Evolutionary conservation across 164 flowering plant species (phyloP).

Genomic region (Dillenia suffruticosa): DNA sequence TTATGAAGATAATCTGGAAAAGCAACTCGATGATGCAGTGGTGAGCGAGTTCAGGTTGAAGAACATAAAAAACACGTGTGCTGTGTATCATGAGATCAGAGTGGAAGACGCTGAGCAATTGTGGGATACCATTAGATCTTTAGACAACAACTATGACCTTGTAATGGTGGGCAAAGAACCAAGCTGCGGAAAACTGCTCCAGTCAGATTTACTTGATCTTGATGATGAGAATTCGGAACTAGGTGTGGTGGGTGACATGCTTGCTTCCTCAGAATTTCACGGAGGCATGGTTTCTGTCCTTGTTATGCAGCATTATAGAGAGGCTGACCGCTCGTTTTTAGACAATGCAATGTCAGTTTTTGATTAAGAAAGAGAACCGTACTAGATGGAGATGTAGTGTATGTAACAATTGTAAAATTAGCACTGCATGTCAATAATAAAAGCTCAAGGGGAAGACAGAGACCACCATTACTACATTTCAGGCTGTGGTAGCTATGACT

Average conservation of each 20-base stretch:
- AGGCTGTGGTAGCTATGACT: too few species aligned
- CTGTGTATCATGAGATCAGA: conserved; percentile 6
- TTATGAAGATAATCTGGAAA: too few species aligned
- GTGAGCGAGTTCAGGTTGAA: conserved; percentile 5
- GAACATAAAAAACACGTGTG: conserved; percentile 1
- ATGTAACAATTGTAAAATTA: too few species aligned
- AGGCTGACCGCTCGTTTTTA: neutral
- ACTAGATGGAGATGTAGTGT: too few species aligned
- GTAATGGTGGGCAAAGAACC: conserved; percentile 16
- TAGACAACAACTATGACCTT: conserved; percentile 15
- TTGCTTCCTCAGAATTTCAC: neutral
- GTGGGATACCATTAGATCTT: conserved; percentile 1
- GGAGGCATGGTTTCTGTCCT: neutral
- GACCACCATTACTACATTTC: too few species aligned
- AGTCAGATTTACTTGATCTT: too few species aligned
- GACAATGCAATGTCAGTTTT: too few species aligned
- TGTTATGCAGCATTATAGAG: conserved; percentile 1
- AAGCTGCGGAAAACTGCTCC: too few species aligned
- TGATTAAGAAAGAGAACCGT: too few species aligned
- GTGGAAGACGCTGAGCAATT: conserved; percentile 11
- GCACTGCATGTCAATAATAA: too few species aligned
- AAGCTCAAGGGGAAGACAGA: too few species aligned
- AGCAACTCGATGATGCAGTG: too few species aligned
- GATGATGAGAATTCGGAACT: neutral
- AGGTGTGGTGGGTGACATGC: neutral